Conservation (phyloP, 164 flowering plant species). For the Umbilicus rupestris region DNA sequence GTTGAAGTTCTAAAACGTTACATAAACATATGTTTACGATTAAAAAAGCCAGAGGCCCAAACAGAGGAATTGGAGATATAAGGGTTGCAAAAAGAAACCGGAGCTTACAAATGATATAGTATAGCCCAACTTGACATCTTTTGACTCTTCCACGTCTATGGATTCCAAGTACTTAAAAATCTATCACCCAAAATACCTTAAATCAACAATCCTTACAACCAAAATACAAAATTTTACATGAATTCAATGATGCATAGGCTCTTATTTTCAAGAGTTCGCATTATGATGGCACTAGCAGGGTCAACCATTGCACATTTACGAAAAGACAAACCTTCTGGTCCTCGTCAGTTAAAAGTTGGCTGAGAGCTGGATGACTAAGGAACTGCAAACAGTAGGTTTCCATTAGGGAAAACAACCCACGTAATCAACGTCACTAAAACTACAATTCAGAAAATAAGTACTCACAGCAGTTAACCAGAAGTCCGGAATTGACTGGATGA, state of each 20-base stretch:
- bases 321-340: conserved; percentile 62
- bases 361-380: conserved; percentile 76
- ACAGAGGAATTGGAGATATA: too few species aligned
- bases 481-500: conserved; percentile 76
- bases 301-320: too few species aligned
- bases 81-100: neutral
- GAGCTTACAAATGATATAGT: conserved; percentile 75
- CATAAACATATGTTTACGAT: neutral
- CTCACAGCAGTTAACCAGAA: conserved; percentile 91
- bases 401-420: neutral
- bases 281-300: too few species aligned
- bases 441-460: conserved; percentile 12
- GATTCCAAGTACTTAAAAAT: conserved; percentile 64
- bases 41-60: neutral
- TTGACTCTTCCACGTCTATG: conserved; percentile 71
- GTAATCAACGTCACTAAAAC: too few species aligned
- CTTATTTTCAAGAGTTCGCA: too few species aligned
- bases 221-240: neutral
- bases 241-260: too few species aligned
- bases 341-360: conserved; percentile 60
- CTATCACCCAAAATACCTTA: conserved; percentile 19
- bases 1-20: conserved; percentile 37
- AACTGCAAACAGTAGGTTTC: conserved; percentile 36
- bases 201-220: neutral
- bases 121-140: conserved; percentile 80